Evolutionary conservation across 129 eudicot species (phyloP).

Genomic region (Escallonia rubra): DNA sequence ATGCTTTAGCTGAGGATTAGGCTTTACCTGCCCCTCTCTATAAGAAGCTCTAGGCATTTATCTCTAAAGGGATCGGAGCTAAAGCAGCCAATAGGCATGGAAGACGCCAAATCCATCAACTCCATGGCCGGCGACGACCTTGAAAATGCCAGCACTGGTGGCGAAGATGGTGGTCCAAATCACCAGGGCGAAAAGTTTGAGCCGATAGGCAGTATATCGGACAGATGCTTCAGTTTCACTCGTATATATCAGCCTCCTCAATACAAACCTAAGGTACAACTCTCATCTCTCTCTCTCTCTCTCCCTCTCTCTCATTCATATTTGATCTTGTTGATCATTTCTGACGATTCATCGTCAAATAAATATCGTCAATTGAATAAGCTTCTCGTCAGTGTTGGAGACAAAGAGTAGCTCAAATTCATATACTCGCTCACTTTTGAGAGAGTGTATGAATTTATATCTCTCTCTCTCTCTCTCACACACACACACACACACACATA

Average conservation of each 20-base stretch:
- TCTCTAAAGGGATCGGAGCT: too few species aligned
- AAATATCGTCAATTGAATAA: too few species aligned
- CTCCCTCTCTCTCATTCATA: background rate
- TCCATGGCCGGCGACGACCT: background rate
- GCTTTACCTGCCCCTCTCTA: too few species aligned
- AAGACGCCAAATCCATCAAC: background rate
- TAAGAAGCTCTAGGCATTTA: too few species aligned
- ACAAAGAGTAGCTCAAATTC: too few species aligned
- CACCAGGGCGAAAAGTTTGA: background rate
- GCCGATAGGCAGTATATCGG: background rate
- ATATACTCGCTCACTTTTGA: too few species aligned
- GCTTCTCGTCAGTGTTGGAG: too few species aligned
- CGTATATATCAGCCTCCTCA: background rate
- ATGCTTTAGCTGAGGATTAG: too few species aligned
- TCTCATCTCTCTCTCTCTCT: too few species aligned
- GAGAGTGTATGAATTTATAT: too few species aligned
- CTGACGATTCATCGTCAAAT: background rate
- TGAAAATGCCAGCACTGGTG: constrained; percentile 6
- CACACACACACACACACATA: too few species aligned
- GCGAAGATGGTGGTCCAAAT: background rate
- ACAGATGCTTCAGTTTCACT: constrained; percentile 11
- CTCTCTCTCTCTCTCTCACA: too few species aligned
- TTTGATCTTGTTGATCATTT: background rate
- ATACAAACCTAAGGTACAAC: background rate
- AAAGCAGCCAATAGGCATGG: background rate